phyloP scores from a whole-genome alignment of 768 basidiomycete species.

The Favolaschia claudopus region DNA sequence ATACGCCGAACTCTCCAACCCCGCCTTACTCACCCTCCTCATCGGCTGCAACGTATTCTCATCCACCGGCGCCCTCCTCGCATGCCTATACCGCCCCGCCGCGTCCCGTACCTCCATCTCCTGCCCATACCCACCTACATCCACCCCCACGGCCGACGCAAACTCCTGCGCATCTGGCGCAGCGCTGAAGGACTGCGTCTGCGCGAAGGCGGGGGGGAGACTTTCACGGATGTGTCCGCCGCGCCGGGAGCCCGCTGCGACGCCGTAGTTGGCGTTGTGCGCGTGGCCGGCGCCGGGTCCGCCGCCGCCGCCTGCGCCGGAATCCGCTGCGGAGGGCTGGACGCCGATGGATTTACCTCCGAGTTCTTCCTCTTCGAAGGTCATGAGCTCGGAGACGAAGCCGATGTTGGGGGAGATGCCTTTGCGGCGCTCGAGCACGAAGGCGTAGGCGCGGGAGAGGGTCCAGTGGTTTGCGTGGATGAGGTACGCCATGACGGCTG shows the following conservation, averaged over 20 bases:
- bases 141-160: conserved; percentile 45
- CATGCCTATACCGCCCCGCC: conserved; percentile 86
- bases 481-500: conserved; percentile 96
- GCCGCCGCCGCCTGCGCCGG: conserved; percentile 29
- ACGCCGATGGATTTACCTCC: conserved; percentile 80
- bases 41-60: conserved; percentile 89
- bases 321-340: conserved; percentile 45
- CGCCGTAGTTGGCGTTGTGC: conserved; percentile 47
- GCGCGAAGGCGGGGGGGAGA: conserved; percentile 62
- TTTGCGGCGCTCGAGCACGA: conserved; percentile 90
- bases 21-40: conserved; percentile 92
- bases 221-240: conserved; percentile 78
- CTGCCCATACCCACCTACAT: conserved; percentile 70
- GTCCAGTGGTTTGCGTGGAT: conserved; percentile 99
- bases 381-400: conserved; percentile 97
- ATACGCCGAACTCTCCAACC: conserved; percentile 74
- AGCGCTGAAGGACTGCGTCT: conserved; percentile 31
- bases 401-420: conserved; percentile 98
- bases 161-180: conserved; percentile 23
- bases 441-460: conserved; percentile 87
- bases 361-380: conserved; percentile 91
- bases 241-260: conserved; percentile 57
- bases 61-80: conserved; percentile 86
- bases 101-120: conserved; percentile 91
- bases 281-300: conserved; percentile 25